Percentiles rank a stretch among this genome's conserved stretches.
These are phyloP conservation scores for Calonectria leucothoes DNA, from an alignment of 2,329 filamentous ascomycete genomes.

Conservation along the genomic window DNA sequence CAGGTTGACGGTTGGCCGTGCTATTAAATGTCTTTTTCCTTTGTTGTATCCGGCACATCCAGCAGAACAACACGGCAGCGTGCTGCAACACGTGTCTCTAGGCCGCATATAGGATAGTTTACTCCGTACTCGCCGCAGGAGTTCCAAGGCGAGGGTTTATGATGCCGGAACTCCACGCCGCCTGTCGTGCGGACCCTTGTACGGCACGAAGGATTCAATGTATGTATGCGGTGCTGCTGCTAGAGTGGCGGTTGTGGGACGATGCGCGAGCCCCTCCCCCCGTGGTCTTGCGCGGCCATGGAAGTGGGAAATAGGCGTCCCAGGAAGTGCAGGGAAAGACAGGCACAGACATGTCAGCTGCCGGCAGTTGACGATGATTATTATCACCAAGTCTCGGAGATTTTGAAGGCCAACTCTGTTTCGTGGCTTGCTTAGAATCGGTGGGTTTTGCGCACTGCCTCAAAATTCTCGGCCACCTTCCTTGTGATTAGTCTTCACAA, in stretches of 20 bases:
- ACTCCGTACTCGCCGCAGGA: not conserved
- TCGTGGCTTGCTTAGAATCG: not conserved
- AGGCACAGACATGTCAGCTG: not conserved
- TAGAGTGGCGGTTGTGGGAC: not conserved
- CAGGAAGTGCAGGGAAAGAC: not conserved
- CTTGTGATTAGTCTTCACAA: not conserved
- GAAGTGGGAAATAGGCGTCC: not conserved
- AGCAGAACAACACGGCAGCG: not conserved
- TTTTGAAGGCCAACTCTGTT: not conserved
- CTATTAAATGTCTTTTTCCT: not conserved
- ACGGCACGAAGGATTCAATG: not conserved
- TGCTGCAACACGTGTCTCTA: not conserved
- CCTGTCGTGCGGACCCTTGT: not conserved
- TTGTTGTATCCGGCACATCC: not conserved
- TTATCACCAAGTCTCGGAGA: not conserved
- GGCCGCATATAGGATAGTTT: not conserved
- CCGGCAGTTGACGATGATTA: not conserved
- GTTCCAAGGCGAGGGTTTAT: not conserved
- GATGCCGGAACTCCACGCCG: not conserved
- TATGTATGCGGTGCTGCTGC: not conserved
- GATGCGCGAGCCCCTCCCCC: not conserved
- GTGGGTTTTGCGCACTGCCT: not conserved
- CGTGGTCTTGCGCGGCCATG: not conserved
- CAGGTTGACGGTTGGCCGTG: not conserved
- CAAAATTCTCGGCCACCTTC: not conserved